Conservation (phyloP, 2,329 filamentous ascomycete genomes). For the Clonostachys sp. region DNA sequence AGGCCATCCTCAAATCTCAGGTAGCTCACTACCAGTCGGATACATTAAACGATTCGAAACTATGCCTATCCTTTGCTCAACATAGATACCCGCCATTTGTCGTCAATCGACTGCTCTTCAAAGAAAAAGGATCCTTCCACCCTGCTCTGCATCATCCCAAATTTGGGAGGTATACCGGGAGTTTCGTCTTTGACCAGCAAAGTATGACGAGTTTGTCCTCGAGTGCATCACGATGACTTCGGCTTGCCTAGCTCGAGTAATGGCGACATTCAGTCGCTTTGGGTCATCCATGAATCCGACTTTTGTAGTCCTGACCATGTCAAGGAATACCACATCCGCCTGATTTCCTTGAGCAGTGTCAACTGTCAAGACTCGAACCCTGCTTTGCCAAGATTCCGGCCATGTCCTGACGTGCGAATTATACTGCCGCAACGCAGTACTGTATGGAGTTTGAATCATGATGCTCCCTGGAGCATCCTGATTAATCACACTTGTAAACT, state of each 20-base stretch:
- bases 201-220: slow-evolving; percentile 18
- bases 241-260: slow-evolving; percentile 36
- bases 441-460: slow-evolving; percentile 40
- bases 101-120: too few relatives aligned
- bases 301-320: slow-evolving; percentile 33
- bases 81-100: too few relatives aligned
- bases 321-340: slow-evolving; percentile 40
- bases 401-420: slow-evolving; percentile 15
- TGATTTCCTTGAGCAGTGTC: slow-evolving; percentile 42
- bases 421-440: slow-evolving; percentile 28
- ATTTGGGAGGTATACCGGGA: slow-evolving; percentile 17
- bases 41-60: too few relatives aligned
- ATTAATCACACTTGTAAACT: slow-evolving; percentile 22
- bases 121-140: not conserved
- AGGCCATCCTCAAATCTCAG: too few relatives aligned
- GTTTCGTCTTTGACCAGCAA: slow-evolving; percentile 4
- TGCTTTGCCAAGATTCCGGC: slow-evolving; percentile 14
- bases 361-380: slow-evolving; percentile 35
- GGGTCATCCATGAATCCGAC: slow-evolving; percentile 36
- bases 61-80: too few relatives aligned
- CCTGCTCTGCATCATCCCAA: slow-evolving; percentile 19
- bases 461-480: slow-evolving; percentile 22
- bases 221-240: slow-evolving; percentile 40
- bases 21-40: too few relatives aligned
- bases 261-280: slow-evolving; percentile 37